A percentile compares a stretch with the other conserved stretches of the same genome.
Conservation (phyloP, 495 filamentous ascomycete genomes). For the Penicillium canariense region DNA sequence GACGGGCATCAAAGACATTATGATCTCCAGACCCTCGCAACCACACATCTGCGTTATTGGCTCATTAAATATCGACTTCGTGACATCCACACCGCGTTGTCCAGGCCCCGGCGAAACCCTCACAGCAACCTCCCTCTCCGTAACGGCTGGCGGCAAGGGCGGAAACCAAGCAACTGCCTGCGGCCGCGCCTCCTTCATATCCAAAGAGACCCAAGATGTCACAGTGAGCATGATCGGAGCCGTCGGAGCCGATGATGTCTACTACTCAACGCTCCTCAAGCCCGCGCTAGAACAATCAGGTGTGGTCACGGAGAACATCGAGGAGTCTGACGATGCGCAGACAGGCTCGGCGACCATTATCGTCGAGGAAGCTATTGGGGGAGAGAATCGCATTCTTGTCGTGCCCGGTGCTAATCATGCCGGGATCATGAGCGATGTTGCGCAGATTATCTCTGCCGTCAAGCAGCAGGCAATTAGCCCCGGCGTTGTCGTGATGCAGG, state of each 20-base stretch:
- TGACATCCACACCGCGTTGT: conserved; percentile 25
- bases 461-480: conserved; percentile 26
- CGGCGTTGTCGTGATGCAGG: conserved; percentile 68
- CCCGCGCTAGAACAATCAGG: conserved; percentile 21
- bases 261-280: conserved; percentile 21
- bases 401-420: conserved; percentile 67
- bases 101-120: conserved; percentile 26
- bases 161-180: conserved; percentile 29
- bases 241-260: conserved; percentile 23
- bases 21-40: not conserved
- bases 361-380: conserved; percentile 27
- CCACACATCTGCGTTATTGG: conserved; percentile 26
- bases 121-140: conserved; percentile 25
- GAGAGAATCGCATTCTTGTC: conserved; percentile 79
- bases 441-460: conserved; percentile 6
- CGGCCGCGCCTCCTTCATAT: conserved; percentile 25
- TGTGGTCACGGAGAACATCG: conserved; percentile 18
- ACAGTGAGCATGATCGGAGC: conserved; percentile 26
- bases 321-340: conserved; percentile 14
- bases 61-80: conserved; percentile 31
- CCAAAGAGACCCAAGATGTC: conserved; percentile 19
- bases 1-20: conserved; percentile 9
- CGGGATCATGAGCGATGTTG: conserved; percentile 22
- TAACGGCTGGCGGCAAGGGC: conserved; percentile 29
- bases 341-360: conserved; percentile 29